A percentile compares a stretch with the other conserved stretches of the same genome.
Conservation (phyloP, 345 rosid species). For the Jatropha curcas region DNA sequence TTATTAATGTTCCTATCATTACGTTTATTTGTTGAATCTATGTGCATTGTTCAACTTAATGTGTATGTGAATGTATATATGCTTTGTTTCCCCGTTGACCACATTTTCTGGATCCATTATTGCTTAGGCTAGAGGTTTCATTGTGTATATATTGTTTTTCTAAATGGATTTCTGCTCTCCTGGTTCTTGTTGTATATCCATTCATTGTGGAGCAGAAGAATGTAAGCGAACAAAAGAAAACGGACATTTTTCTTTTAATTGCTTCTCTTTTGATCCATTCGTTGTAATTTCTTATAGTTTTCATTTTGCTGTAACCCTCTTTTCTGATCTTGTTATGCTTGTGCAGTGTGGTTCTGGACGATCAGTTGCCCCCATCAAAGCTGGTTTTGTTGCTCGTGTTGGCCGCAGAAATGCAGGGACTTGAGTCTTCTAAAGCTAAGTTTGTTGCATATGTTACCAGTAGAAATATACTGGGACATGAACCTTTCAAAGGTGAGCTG, state of each 20-base stretch:
- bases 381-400: slow-evolving; percentile 95
- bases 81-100: no score
- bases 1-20: no score
- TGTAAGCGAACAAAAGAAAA: no score
- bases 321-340: not conserved
- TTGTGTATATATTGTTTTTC: no score
- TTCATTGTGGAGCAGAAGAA: no score
- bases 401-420: slow-evolving; percentile 78
- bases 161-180: no score
- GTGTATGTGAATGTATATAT: no score
- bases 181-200: no score
- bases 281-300: not conserved
- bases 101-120: no score
- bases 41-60: no score
- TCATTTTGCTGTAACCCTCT: not conserved
- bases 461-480: slow-evolving; percentile 34
- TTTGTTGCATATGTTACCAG: not conserved
- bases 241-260: not conserved
- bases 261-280: not conserved
- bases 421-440: slow-evolving; percentile 22
- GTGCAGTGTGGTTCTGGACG: slow-evolving; percentile 94
- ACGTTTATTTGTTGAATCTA: no score
- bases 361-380: slow-evolving; percentile 92
- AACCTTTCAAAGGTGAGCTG: slow-evolving; percentile 7
- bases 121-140: no score